Conservation (phyloP, 2,329 filamentous ascomycete genomes). For the Beauveria medogensis region DNA sequence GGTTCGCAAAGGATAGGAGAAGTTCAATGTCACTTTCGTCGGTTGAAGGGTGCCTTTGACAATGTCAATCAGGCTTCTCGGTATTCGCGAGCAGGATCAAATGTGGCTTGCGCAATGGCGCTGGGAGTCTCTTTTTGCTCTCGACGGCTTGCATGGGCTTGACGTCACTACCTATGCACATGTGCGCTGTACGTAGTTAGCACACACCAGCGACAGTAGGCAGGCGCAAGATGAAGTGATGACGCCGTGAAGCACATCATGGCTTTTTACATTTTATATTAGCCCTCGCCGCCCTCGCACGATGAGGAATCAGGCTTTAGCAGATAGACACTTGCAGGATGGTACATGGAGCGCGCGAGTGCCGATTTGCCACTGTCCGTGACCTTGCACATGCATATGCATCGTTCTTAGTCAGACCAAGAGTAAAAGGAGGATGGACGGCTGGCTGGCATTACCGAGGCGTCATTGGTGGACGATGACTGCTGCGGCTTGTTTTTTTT, state of each 20-base stretch:
- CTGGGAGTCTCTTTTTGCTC: neutral
- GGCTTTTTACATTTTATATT: neutral
- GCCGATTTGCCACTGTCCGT: too few relatives aligned
- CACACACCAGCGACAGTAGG: neutral
- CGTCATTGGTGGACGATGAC: too few relatives aligned
- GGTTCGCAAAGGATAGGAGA: neutral
- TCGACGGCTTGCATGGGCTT: neutral
- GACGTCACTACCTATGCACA: neutral
- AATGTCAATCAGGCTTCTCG: neutral
- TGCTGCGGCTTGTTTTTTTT: too few relatives aligned
- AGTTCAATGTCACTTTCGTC: neutral
- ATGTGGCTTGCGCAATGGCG: neutral
- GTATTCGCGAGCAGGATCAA: neutral
- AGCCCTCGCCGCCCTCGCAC: neutral
- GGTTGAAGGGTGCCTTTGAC: neutral
- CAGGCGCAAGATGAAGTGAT: neutral
- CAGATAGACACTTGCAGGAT: neutral
- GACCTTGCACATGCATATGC: too few relatives aligned
- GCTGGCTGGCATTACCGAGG: too few relatives aligned
- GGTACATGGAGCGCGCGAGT: too few relatives aligned
- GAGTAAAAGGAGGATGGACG: too few relatives aligned
- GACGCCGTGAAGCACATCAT: constrained; percentile 1
- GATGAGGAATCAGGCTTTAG: neutral
- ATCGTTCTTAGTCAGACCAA: too few relatives aligned
- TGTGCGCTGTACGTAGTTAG: neutral